Conservation (phyloP, 345 rosid species). For the Turnera subulata region DNA sequence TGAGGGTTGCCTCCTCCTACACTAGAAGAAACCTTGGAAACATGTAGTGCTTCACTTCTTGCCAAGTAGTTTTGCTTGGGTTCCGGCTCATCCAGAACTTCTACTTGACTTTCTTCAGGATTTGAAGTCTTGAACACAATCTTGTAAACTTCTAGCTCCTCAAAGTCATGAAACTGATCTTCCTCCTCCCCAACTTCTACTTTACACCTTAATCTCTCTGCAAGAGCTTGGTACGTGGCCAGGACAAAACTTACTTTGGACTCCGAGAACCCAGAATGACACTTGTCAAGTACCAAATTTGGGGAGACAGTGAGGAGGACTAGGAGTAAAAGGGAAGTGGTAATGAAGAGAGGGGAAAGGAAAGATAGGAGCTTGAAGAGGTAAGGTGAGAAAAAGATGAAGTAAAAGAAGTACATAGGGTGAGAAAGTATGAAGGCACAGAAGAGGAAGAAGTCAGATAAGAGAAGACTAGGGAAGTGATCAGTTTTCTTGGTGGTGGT, state of each 20-base stretch:
- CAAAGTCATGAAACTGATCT: constrained; percentile 28
- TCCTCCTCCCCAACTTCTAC: constrained; percentile 29
- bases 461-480: constrained; percentile 38
- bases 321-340: constrained; percentile 69
- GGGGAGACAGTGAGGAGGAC: constrained; percentile 49
- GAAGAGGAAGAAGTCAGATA: constrained; percentile 45
- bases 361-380: constrained; percentile 68
- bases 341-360: constrained; percentile 78
- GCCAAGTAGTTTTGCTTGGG: constrained; percentile 9
- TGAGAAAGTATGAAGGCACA: constrained; percentile 52
- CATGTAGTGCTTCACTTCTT: constrained; percentile 16
- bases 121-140: constrained; percentile 49
- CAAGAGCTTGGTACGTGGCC: constrained; percentile 33
- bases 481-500: constrained; percentile 30
- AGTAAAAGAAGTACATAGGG: constrained; percentile 44
- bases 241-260: constrained; percentile 38
- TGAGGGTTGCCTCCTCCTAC: neutral
- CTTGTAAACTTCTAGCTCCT: constrained; percentile 59
- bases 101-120: constrained; percentile 24
- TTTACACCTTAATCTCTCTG: constrained; percentile 37
- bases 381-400: constrained; percentile 64
- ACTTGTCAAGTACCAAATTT: constrained; percentile 18
- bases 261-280: constrained; percentile 24
- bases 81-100: constrained; percentile 17
- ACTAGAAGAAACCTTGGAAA: constrained; percentile 22